Evolutionary conservation across 2,329 filamentous ascomycete species (phyloP).

Genomic region (Cladosporium phlei): DNA sequence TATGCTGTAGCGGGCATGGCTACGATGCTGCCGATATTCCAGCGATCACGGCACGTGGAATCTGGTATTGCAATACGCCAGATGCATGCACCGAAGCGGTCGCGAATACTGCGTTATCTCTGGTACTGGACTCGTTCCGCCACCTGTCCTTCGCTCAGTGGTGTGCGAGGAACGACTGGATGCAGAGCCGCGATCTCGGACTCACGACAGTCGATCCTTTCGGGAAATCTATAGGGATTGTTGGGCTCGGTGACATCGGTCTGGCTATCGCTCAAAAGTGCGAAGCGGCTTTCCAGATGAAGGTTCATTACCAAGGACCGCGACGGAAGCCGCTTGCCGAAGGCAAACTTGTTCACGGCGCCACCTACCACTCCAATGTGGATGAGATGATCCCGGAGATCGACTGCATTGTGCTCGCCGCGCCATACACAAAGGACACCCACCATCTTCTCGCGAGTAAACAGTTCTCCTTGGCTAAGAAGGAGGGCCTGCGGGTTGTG

Average conservation of each 20-base stretch:
- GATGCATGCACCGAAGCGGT: slow-evolving; percentile 66
- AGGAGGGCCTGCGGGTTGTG: slow-evolving; percentile 51
- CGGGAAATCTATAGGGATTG: slow-evolving; percentile 57
- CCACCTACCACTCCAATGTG: slow-evolving; percentile 38
- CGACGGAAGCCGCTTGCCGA: slow-evolving; percentile 46
- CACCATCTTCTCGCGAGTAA: slow-evolving; percentile 9
- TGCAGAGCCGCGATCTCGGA: slow-evolving; percentile 57
- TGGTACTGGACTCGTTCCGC: slow-evolving; percentile 65
- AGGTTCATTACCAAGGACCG: slow-evolving; percentile 50
- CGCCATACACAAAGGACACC: slow-evolving; percentile 43
- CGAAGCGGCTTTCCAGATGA: slow-evolving; percentile 59
- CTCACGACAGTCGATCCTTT: slow-evolving; percentile 59
- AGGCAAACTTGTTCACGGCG: not conserved
- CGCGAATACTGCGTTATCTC: slow-evolving; percentile 64
- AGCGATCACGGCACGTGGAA: slow-evolving; percentile 41
- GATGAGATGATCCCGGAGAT: slow-evolving; percentile 45
- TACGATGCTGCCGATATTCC: slow-evolving; percentile 56
- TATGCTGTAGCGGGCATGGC: slow-evolving; percentile 56
- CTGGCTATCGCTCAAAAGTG: slow-evolving; percentile 53
- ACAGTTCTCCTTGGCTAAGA: slow-evolving; percentile 39
- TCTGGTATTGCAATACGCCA: slow-evolving; percentile 68
- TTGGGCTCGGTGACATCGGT: slow-evolving; percentile 60
- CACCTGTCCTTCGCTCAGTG: slow-evolving; percentile 50
- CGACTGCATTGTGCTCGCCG: slow-evolving; percentile 60
- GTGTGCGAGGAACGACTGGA: slow-evolving; percentile 43